phyloP scores from a whole-genome alignment of 768 basidiomycete species.

The Mycena vitilis region DNA sequence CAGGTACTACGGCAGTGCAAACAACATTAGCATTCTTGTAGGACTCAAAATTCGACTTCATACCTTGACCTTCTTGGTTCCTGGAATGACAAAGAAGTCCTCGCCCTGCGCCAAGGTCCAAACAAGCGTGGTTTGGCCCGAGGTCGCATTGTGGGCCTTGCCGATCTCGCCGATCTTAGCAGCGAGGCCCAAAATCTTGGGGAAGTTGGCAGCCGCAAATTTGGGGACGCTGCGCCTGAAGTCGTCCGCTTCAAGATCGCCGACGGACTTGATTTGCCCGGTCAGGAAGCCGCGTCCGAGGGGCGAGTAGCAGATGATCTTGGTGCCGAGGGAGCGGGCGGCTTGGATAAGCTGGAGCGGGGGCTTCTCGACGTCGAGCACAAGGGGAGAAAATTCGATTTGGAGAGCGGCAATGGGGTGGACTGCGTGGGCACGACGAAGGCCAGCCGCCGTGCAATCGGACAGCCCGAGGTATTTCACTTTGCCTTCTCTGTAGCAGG shows the following conservation, averaged over 20 bases:
- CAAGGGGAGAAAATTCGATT: conserved; percentile 57
- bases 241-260: conserved; percentile 54
- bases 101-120: conserved; percentile 59
- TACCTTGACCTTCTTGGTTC: conserved; percentile 52
- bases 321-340: conserved; percentile 55
- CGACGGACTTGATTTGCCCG: conserved; percentile 54
- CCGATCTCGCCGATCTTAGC: conserved; percentile 49
- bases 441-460: conserved; percentile 54
- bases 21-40: background rate
- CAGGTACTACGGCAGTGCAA: conserved; percentile 44
- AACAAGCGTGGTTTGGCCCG: conserved; percentile 57
- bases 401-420: conserved; percentile 58
- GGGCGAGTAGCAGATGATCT: conserved; percentile 60
- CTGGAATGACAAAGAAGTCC: conserved; percentile 58
- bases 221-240: conserved; percentile 49
- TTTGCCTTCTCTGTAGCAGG: conserved; percentile 47
- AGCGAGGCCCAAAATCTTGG: conserved; percentile 51
- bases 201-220: conserved; percentile 57
- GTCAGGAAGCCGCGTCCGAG: conserved; percentile 61
- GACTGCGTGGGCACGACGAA: conserved; percentile 61
- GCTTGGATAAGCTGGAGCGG: conserved; percentile 51
- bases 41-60: too few relatives aligned
- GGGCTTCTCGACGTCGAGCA: conserved; percentile 55
- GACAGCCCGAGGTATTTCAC: conserved; percentile 65
- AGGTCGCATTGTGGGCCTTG: conserved; percentile 47